These are phyloP conservation scores for Mycena belliarum DNA, from an alignment of 768 basidiomycete species.

Conservation along the genomic window DNA sequence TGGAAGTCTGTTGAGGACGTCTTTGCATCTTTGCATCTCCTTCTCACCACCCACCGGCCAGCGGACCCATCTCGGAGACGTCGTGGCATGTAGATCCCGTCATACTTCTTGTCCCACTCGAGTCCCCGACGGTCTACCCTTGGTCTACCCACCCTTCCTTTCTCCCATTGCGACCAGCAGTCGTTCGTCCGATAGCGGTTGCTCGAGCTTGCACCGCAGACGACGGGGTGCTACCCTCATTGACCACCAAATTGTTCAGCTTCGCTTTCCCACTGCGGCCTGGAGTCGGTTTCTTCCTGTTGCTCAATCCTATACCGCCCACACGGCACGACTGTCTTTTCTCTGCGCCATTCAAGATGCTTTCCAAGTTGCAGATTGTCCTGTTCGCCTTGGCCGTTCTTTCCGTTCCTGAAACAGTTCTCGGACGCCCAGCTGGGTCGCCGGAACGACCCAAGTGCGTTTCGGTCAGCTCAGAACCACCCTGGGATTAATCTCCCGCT, in stretches of 20 bases:
- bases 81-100: not conserved
- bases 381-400: not conserved
- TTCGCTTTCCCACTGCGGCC: not conserved
- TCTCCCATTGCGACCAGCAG: no score
- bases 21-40: no score
- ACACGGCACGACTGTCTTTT: not conserved
- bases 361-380: conserved; percentile 3
- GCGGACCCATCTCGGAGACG: not conserved
- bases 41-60: not conserved
- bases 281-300: conserved; percentile 8
- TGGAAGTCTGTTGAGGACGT: no score
- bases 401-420: not conserved
- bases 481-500: not conserved
- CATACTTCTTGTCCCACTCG: not conserved
- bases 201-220: no score
- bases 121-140: no score
- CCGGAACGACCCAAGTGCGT: conserved; percentile 2
- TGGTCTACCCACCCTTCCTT: no score
- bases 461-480: no score
- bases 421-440: not conserved
- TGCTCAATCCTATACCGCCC: no score
- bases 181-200: no score
- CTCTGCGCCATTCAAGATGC: not conserved
- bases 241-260: no score
- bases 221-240: no score